A percentile compares a stretch with the other conserved stretches of the same genome.
Evolutionary conservation across 2,329 filamentous ascomycete genomes (phyloP).

Genomic region (Calcarisporium arbuscula): DNA sequence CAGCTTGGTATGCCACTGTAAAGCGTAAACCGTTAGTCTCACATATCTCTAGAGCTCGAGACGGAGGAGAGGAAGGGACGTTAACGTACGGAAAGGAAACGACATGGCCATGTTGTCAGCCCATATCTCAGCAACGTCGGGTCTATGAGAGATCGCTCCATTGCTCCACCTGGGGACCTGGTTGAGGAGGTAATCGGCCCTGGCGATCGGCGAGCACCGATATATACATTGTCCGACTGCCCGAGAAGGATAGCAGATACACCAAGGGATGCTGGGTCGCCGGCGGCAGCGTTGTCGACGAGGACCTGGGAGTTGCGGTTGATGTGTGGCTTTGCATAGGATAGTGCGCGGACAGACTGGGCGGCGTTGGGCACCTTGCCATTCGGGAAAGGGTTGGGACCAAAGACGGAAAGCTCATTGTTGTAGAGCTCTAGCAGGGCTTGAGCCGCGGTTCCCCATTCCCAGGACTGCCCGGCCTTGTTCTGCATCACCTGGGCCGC

Average conservation of each 20-base stretch:
- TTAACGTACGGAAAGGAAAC: constrained; percentile 9
- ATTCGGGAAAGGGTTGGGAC: constrained; percentile 8
- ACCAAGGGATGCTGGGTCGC: constrained; percentile 11
- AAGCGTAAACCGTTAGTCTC: not conserved
- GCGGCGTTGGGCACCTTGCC: constrained; percentile 7
- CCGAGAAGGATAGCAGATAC: constrained; percentile 11
- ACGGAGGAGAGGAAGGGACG: not conserved
- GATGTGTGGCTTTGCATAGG: constrained; percentile 9
- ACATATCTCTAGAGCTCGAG: not conserved
- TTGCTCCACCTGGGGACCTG: constrained; percentile 6
- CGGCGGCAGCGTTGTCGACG: constrained; percentile 6
- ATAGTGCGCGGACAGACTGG: constrained; percentile 3
- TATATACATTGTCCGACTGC: constrained; percentile 9
- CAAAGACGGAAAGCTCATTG: constrained; percentile 11
- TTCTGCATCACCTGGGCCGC: constrained; percentile 8
- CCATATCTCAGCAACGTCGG: constrained; percentile 10
- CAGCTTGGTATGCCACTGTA: constrained; percentile 2
- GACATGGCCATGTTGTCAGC: constrained; percentile 13
- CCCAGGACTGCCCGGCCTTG: constrained; percentile 9
- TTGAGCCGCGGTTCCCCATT: constrained; percentile 12
- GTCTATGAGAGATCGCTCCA: constrained; percentile 10
- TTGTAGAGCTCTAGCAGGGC: constrained; percentile 11
- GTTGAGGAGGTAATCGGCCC: constrained; percentile 7
- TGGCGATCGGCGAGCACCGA: constrained; percentile 8
- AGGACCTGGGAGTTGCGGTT: constrained; percentile 9